Conservation (phyloP, 192 early-diverging fungal species). For the Coemansia sp. region DNA sequence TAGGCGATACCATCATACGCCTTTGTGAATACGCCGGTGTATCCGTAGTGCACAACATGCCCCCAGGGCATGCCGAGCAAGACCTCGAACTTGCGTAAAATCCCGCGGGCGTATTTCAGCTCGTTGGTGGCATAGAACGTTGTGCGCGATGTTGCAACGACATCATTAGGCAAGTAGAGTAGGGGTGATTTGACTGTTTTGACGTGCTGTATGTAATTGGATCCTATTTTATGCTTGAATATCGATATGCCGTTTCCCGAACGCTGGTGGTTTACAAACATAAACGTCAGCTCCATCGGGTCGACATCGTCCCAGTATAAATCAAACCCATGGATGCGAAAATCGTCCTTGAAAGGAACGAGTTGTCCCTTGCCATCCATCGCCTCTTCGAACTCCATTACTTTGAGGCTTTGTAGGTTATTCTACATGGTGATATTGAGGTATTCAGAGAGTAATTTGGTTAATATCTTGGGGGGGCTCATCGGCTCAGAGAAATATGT, state of each 20-base stretch:
- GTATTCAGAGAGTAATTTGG: too few species aligned
- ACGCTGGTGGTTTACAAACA: constrained; percentile 61
- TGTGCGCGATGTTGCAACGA: constrained; percentile 54
- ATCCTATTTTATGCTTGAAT: constrained; percentile 54
- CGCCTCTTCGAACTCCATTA: constrained; percentile 31
- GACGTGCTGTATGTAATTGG: constrained; percentile 40
- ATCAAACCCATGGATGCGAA: constrained; percentile 58
- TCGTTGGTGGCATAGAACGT: constrained; percentile 66
- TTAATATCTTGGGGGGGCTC: neutral
- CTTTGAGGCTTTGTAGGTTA: constrained; percentile 34
- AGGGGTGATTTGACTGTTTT: constrained; percentile 58
- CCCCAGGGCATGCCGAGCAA: constrained; percentile 53
- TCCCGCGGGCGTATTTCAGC: constrained; percentile 17
- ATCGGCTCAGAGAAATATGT: neutral
- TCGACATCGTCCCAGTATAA: constrained; percentile 48
- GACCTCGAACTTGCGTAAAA: constrained; percentile 48
- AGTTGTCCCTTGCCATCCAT: constrained; percentile 19
- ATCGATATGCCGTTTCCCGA: constrained; percentile 57
- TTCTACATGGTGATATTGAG: constrained; percentile 28
- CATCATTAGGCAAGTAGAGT: constrained; percentile 59
- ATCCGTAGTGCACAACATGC: constrained; percentile 34
- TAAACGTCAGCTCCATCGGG: constrained; percentile 55
- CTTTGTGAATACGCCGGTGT: constrained; percentile 22
- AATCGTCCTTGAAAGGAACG: constrained; percentile 37
- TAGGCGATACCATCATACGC: constrained; percentile 32